phyloP scores from a whole-genome alignment of 192 early-diverging fungal genomes.

The Linnemannia zychae region DNA sequence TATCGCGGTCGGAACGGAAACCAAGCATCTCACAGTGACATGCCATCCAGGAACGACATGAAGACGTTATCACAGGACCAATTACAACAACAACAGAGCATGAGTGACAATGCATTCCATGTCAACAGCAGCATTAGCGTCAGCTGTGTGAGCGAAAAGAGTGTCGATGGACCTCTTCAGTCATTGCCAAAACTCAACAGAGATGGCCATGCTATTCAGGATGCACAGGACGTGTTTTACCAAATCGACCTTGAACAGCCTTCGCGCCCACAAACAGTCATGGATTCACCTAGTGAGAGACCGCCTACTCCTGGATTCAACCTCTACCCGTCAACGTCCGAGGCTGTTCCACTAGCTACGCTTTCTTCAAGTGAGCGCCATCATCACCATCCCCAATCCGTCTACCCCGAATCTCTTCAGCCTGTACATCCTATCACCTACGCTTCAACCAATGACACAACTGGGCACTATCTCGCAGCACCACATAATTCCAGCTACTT shows the following conservation, averaged over 20 bases:
- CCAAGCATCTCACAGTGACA: not conserved
- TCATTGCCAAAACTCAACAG: not conserved
- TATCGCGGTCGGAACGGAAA: not conserved
- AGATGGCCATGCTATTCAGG: not conserved
- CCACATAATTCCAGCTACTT: not conserved
- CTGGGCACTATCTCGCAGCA: not conserved
- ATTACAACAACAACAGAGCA: not conserved
- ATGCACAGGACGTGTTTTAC: conserved; percentile 1
- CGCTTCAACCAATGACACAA: not conserved
- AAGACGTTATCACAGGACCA: not conserved
- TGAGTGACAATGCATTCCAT: not conserved
- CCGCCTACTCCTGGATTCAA: not conserved
- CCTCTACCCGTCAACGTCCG: not conserved
- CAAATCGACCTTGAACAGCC: conserved; percentile 10
- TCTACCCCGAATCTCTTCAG: not conserved
- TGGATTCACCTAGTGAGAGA: not conserved
- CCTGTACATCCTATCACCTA: not conserved
- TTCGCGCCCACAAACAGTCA: not conserved
- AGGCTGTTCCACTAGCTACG: not conserved
- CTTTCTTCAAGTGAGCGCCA: not conserved
- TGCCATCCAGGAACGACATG: not conserved
- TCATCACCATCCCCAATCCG: not conserved
- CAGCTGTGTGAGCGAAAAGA: conserved; percentile 2
- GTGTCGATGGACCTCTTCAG: not conserved
- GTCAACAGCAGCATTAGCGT: not conserved